phyloP scores from a whole-genome alignment of 805 yeast genomes.

The Sugiyamaella chiloensis region DNA sequence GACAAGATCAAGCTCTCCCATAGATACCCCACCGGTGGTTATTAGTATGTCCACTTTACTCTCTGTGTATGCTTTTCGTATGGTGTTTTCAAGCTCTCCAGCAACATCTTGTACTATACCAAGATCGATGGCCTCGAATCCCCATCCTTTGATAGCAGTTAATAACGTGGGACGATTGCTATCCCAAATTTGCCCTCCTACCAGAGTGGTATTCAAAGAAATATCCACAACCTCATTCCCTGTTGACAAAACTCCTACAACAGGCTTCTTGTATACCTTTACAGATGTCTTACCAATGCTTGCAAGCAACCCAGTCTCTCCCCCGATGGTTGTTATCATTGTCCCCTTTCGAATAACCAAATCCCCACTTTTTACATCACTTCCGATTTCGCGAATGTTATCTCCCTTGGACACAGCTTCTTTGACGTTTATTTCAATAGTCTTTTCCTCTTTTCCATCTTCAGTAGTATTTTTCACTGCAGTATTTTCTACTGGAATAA shows the following conservation, averaged over 20 bases:
- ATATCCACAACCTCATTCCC: constrained; percentile 47
- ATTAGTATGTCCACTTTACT: constrained; percentile 42
- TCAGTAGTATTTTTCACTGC: constrained; percentile 32
- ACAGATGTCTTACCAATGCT: constrained; percentile 43
- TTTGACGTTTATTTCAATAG: constrained; percentile 40
- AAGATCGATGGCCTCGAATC: constrained; percentile 43
- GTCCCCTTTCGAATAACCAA: constrained; percentile 39
- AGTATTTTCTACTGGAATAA: constrained; percentile 55
- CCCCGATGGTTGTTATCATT: constrained; percentile 42
- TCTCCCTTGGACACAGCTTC: constrained; percentile 40
- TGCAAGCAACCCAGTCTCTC: constrained; percentile 49
- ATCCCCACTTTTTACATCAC: constrained; percentile 43
- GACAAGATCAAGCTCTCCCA: constrained; percentile 54
- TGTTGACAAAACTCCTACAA: constrained; percentile 48
- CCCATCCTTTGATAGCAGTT: constrained; percentile 35
- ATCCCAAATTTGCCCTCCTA: constrained; percentile 49
- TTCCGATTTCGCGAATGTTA: constrained; percentile 47
- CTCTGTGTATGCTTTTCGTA: constrained; percentile 30
- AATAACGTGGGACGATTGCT: constrained; percentile 49
- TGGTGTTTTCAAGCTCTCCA: constrained; percentile 26
- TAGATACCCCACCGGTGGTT: constrained; percentile 58
- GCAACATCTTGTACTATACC: constrained; percentile 49
- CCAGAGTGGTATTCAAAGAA: constrained; percentile 12
- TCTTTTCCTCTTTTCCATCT: constrained; percentile 43
- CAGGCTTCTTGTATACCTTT: constrained; percentile 42